Conservation (phyloP, 345 rosid genomes). For the Passiflora organensis region DNA sequence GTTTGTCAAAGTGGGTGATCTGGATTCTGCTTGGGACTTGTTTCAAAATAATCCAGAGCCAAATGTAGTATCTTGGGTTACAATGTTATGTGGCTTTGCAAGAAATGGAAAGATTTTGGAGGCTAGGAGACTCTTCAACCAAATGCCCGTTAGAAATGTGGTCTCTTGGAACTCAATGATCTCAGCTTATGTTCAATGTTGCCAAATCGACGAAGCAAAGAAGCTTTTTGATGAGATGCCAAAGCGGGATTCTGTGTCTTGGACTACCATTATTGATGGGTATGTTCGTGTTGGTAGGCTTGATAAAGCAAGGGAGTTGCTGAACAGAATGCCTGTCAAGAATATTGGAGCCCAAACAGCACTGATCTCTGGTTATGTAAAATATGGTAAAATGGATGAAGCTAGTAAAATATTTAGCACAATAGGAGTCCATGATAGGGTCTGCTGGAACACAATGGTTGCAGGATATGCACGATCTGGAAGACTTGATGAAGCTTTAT, state of each 20-base stretch:
- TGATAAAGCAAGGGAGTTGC: conserved; percentile 29
- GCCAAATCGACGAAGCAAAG: conserved; percentile 27
- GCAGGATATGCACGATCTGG: conserved; percentile 31
- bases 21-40: conserved; percentile 33
- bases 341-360: conserved; percentile 31
- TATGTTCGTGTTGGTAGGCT: conserved; percentile 31
- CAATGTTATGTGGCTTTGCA: conserved; percentile 34
- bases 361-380: conserved; percentile 36
- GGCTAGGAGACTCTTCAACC: conserved; percentile 30
- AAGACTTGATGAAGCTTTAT: conserved; percentile 33
- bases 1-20: conserved; percentile 22
- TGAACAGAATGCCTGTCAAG: conserved; percentile 30
- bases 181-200: conserved; percentile 24
- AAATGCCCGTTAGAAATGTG: conserved; percentile 31
- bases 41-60: conserved; percentile 29
- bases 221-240: conserved; percentile 40
- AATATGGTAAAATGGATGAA: conserved; percentile 19
- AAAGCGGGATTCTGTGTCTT: conserved; percentile 29
- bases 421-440: conserved; percentile 24
- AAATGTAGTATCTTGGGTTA: conserved; percentile 33
- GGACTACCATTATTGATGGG: conserved; percentile 42
- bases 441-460: conserved; percentile 40
- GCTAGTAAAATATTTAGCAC: conserved; percentile 28
- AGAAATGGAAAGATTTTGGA: conserved; percentile 20
- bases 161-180: conserved; percentile 47